Base-by-base conservation (phyloP, 1,139 yeast species). In the Arxiozyma heterogenica region DNA sequence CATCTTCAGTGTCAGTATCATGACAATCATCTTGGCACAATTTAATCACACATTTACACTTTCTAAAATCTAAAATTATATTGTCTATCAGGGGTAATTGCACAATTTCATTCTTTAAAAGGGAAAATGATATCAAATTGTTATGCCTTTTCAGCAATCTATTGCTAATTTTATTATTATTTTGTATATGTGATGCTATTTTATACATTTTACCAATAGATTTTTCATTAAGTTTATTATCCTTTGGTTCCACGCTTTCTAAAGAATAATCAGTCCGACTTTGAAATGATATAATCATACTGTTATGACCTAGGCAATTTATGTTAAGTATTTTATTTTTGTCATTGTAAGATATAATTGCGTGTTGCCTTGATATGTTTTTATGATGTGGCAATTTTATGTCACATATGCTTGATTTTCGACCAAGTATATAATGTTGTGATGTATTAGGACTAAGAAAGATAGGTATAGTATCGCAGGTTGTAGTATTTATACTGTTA, bases 41-140 rank as follows among this genome's bases (percentile, higher is more conserved):
- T 12, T 48, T 20, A 50, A 61, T 51, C 58, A 62, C 58, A 60
- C 20, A 55, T 54, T 38, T 63, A 7, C 60, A 63, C 48, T 64
- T 73, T 58, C 83, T 79, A 53, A 84, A 75, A 65, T 84, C 86
- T 54, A 84, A 62, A 46, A 80, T 68, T 9, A 84, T 60, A 51
- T 80, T 80, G 55, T 74, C 68, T 52, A 81, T 72, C 55, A 75
- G 73, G 2, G 89, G 90, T 65, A 85, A 70, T 1, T 73, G 70
- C 20, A 83, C 74, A 5, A 77, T 72, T 66, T 85, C 91, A 56
- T 74, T 75, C 53, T 77, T 73, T 55, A 77, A 71, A 53, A 85
- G 74, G 44, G 77, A 75, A 58, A 85, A 79, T 57, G 84, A 85
- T 3, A 86, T 81, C 60, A 66, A 47, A 3, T 54, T 52, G 3